Evolutionary conservation across 768 basidiomycete genomes (phyloP), one percentile per base, ranked within the genome.

Genomic region (Boletus pseudopeckii): DNA sequence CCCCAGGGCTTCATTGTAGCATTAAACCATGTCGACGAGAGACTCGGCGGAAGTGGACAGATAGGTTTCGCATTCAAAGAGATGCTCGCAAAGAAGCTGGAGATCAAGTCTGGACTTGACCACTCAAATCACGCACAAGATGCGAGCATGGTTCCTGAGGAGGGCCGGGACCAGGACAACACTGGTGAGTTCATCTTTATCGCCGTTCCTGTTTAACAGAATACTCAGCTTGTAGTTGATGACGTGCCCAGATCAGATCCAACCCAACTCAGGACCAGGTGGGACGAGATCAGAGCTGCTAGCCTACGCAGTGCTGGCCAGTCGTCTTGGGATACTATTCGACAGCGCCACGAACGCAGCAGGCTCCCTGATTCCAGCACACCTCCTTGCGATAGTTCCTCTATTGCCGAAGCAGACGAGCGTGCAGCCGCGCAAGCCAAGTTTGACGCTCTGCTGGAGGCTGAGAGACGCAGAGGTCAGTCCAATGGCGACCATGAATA

Each of bases 251-350:
- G 33, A 17, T 42, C 59, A 26, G 52, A 50, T 20, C 53, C 51
- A n/a, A 33, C 43, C 22, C 50, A 30, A 52, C 52, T 64, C 46
- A 54, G 53, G 36, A 79, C 70, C 48, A 80, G 74, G 55, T 90
- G 88, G 88, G 84, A 86, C 33, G 78, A 84, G 56, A 83, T 90
- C 44, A 82, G 86, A 50, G 72, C 74, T 41, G 78, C 72, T 32
- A 85, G 85, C 54, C 72, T 71, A 15, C 68, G 72, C 18, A 71
- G 68, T 30, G 53, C 69, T 15, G 74, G 66, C 38, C 67, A 65
- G 4, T 88, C 88, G 18, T 75, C 84, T 4, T 89, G 88, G 88
- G 88, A 89, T 60, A 66, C 71, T 24, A 73, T 90, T 20, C 81
- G 88, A 32, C 83, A 86, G 64, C 74, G 73, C 44, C 76, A 85